Conservation (phyloP, 164 flowering plant species). For the Sedum album region DNA sequence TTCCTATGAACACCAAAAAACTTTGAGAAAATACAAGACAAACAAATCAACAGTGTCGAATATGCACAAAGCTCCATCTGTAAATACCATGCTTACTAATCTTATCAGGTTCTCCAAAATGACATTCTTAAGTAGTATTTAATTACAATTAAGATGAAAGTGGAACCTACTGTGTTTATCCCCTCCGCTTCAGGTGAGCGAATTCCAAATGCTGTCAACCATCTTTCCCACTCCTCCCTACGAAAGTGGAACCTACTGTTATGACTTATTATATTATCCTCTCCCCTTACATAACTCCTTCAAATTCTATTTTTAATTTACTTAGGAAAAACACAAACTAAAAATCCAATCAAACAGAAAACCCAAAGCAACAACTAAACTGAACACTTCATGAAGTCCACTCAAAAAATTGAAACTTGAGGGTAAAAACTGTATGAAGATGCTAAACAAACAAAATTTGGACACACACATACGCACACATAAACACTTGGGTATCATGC, state of each 20-base stretch:
- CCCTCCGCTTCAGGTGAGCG: constrained; percentile 26
- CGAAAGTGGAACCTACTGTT: constrained; percentile 14
- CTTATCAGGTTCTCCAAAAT: background rate
- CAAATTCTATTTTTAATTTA: background rate
- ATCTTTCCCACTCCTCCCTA: constrained; percentile 43
- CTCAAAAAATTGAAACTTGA: background rate
- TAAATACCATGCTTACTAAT: background rate
- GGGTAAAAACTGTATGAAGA: background rate
- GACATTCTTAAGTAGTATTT: background rate
- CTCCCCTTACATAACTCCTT: constrained; percentile 5
- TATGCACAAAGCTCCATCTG: background rate
- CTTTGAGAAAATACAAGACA: background rate
- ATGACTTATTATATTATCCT: too few relatives aligned
- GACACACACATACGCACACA: too few relatives aligned
- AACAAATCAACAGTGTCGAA: background rate
- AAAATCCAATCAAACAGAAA: background rate
- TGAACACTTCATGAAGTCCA: background rate
- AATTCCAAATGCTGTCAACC: constrained; percentile 32
- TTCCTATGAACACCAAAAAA: background rate
- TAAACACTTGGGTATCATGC: background rate
- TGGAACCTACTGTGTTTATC: constrained; percentile 28
- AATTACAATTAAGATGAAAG: constrained; percentile 12
- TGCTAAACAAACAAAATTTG: background rate
- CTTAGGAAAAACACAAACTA: background rate
- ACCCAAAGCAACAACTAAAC: background rate